Conservation (phyloP, 257 asterid species). For the Solanum neorickii region DNA sequence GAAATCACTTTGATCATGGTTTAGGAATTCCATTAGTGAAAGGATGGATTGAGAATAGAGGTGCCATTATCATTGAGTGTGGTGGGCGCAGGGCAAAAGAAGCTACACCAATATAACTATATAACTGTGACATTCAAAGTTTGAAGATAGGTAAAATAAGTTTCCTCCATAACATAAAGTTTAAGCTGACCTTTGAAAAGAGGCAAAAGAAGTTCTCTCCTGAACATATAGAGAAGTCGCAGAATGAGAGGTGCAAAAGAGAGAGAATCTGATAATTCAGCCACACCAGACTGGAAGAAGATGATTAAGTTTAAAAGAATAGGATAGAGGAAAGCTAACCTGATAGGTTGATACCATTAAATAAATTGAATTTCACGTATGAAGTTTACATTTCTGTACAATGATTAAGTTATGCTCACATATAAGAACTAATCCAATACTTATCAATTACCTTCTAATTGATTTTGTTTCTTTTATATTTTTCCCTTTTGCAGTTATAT, state of each 20-base stretch:
- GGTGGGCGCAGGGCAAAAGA: not conserved
- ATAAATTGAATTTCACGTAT: not conserved
- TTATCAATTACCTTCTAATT: not conserved
- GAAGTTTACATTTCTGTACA: not conserved
- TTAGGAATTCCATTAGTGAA: not conserved
- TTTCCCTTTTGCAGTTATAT: not conserved
- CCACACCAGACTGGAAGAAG: not conserved
- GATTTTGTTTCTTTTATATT: not conserved
- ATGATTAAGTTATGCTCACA: not conserved
- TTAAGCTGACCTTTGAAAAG: not conserved
- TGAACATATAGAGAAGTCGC: not conserved
- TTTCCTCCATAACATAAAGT: not conserved
- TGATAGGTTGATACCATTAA: not conserved
- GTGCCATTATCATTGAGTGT: not conserved
- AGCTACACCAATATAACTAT: not conserved
- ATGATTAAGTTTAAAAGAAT: not conserved
- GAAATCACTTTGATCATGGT: not conserved
- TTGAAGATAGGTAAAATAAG: not conserved
- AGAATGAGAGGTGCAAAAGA: not conserved
- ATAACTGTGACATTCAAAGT: not conserved
- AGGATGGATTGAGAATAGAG: not conserved
- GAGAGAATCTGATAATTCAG: not conserved
- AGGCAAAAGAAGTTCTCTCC: not conserved
- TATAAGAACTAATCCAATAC: not conserved
- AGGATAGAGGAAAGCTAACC: not conserved